A percentile compares a stretch with the other conserved stretches of the same genome.
These are phyloP conservation scores for Polychytrium aggregatum DNA, from an alignment of 192 early-diverging fungal species.

Conservation along the genomic window DNA sequence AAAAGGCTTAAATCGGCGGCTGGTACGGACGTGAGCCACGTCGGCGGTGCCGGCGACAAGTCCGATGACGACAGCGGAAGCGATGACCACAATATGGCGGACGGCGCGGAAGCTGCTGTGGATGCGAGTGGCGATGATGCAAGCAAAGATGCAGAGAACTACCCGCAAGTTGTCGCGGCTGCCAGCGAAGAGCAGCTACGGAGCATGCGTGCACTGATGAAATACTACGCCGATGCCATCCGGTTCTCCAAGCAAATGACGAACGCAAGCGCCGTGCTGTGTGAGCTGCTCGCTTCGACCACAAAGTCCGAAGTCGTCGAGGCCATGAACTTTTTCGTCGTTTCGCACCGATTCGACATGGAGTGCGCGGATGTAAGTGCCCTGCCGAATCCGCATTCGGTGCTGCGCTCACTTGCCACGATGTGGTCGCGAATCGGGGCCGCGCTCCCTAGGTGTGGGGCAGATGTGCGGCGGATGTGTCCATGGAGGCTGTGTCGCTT, in stretches of 20 bases:
- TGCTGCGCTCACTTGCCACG: not conserved
- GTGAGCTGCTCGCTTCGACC: conserved; percentile 78
- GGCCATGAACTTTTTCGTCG: conserved; percentile 90
- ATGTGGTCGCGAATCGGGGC: too few species aligned
- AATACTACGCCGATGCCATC: conserved; percentile 85
- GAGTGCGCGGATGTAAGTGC: conserved; percentile 58
- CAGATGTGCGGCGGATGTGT: too few species aligned
- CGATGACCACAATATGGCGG: too few species aligned
- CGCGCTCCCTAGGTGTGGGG: too few species aligned
- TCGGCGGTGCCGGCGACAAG: too few species aligned
- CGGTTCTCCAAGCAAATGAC: conserved; percentile 75
- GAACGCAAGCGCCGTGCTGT: conserved; percentile 57
- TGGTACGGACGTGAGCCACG: too few species aligned
- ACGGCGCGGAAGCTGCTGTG: too few species aligned
- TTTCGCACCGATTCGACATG: conserved; percentile 72
- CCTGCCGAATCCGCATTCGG: not conserved
- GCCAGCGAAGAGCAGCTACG: conserved; percentile 18
- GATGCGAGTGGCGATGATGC: conserved; percentile 1
- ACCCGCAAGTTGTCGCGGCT: too few species aligned
- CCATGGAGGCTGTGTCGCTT: too few species aligned
- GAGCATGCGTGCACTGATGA: conserved; percentile 27
- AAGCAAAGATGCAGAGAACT: too few species aligned
- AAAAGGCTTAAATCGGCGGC: too few species aligned
- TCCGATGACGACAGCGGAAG: too few species aligned
- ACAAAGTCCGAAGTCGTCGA: conserved; percentile 90